Evolutionary conservation across 179 eudicot species (phyloP), one percentile per base, ranked within the genome.

Genomic region (Beta lomatogona): DNA sequence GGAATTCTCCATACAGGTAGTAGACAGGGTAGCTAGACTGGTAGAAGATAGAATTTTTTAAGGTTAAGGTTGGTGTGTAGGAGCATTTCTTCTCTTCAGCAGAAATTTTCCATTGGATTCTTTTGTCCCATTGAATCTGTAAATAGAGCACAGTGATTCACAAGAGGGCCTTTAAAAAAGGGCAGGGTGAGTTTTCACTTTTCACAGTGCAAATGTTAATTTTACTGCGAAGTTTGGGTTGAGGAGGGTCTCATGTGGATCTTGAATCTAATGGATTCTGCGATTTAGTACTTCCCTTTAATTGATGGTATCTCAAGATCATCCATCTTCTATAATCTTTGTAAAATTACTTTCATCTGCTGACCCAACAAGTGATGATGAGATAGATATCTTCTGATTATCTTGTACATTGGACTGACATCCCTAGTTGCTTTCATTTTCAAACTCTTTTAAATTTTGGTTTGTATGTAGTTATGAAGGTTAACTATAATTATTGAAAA

Each of bases 131-230:
- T 79, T 85, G 82, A 81, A 86, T 86, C 90, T 93, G 89, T 88
- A 89, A 88, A 90, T 86, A 89, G 91, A 84, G 94, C 86, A 85
- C 90, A 85, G 83, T 86, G 79, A 80, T 86, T 86, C 91, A 77
- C 82, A 65, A 58, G 73, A 81, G 74, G 53, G 78, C 64, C 77
- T 59, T 76, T 74, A 70, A 77, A 31, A 82, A 77, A 77, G 68
- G 73, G 84, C 75, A 59, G 73, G 73, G 73, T 70, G 80, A 80
- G 80, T 77, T 75, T 76, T 67, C 28, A 25, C 28, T 25, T 25
- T 25, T 25, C 22, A 75, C 80, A 69, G 80, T 54, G 75, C 77
- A 77, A 75, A 77, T 64, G 71, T 77, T 57, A 63, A 58, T 60
- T 44, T 73, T 28, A 14, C n/a, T 58, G n/a, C n/a, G 63, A 19